These are phyloP conservation scores for Sungouiella thailandica DNA, from an alignment of 805 yeast genomes.

Conservation along the genomic window DNA sequence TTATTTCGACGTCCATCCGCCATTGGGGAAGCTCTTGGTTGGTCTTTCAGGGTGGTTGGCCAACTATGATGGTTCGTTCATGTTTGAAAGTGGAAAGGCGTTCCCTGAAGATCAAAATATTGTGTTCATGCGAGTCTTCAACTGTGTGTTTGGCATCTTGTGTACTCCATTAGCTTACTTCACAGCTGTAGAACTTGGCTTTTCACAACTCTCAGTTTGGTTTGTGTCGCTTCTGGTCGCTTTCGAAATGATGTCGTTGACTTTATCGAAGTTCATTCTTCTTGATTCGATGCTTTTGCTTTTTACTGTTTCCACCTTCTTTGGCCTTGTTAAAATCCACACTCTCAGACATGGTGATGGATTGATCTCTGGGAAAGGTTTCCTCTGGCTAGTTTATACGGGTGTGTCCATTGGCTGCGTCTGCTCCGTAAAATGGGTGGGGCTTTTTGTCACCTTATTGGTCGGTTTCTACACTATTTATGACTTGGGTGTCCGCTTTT, in stretches of 20 bases:
- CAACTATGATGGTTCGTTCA: slow-evolving; percentile 78
- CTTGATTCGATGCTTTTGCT: slow-evolving; percentile 73
- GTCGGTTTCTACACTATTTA: slow-evolving; percentile 56
- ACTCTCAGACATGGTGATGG: slow-evolving; percentile 31
- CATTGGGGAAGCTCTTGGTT: slow-evolving; percentile 88
- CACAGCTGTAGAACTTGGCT: slow-evolving; percentile 31
- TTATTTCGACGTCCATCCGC: slow-evolving; percentile 97
- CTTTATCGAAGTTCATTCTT: slow-evolving; percentile 68
- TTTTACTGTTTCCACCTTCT: slow-evolving; percentile 52
- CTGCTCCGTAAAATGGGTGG: slow-evolving; percentile 84
- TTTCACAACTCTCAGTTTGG: slow-evolving; percentile 41
- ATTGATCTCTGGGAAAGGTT: slow-evolving; percentile 40
- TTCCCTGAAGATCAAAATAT: slow-evolving; percentile 62
- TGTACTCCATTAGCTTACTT: slow-evolving; percentile 66
- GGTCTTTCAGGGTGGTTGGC: slow-evolving; percentile 84
- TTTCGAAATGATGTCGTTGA: slow-evolving; percentile 64
- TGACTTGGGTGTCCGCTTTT: slow-evolving; percentile 46
- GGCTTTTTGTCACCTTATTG: slow-evolving; percentile 58
- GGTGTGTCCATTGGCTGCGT: slow-evolving; percentile 78
- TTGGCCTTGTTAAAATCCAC: slow-evolving; percentile 43
- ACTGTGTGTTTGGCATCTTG: slow-evolving; percentile 61
- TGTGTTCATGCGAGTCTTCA: slow-evolving; percentile 65
- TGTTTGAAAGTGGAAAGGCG: slow-evolving; percentile 59
- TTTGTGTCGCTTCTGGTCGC: slow-evolving; percentile 59
- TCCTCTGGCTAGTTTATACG: slow-evolving; percentile 52